Base-by-base conservation (phyloP, 352 stramenopile species). In the Aphanomyces euteiches region DNA sequence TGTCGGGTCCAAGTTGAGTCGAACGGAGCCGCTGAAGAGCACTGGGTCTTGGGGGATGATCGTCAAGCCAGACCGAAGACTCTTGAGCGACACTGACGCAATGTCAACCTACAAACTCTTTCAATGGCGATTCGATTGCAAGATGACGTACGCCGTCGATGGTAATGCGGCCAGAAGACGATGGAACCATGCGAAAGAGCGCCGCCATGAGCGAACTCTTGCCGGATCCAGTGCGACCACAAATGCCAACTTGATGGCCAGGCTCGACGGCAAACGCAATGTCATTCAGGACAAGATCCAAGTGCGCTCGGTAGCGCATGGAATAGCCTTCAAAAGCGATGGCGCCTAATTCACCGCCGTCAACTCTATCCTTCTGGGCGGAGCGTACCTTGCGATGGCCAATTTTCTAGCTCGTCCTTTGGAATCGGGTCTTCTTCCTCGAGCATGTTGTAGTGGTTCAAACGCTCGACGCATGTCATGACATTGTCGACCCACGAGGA, bases 1-100 rank as follows among this genome's bases (percentile, higher is more conserved):
- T 15, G 39, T 47, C 54, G 69, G 69, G 21, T 74, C 61, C 41
- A 74, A 73, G 47, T 74, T 74, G 40, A 64, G 38, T n/a, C 69
- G 54, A 7, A 74, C 5, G 13, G 47, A 60, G 4, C 69, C 69
- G 3, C 7, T 41, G 34, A 72, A 74, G 39, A 74, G 58, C 39
- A 72, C 65, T 28, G 70, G 70, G 38, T 80, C 73, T 43, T 97
- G 91, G 15, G 90, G 88, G 45, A 98, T 96, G 37, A 96, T 90
- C 4, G 85, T 82, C 39, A 93, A 63, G 13, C 64, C 76, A 17
- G 78, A 70, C 56, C 90, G 76, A 12, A 95, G 76, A 61, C 88
- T 80, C 10, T 74, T 72, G 43, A 97, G 74, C n/a, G 77, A 69
- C 4, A 97, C 56, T 15, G 56, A 81, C 0, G 65, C 72, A 8